Conservation (phyloP, 148 eudicot species). For the Simmondsia chinensis region DNA sequence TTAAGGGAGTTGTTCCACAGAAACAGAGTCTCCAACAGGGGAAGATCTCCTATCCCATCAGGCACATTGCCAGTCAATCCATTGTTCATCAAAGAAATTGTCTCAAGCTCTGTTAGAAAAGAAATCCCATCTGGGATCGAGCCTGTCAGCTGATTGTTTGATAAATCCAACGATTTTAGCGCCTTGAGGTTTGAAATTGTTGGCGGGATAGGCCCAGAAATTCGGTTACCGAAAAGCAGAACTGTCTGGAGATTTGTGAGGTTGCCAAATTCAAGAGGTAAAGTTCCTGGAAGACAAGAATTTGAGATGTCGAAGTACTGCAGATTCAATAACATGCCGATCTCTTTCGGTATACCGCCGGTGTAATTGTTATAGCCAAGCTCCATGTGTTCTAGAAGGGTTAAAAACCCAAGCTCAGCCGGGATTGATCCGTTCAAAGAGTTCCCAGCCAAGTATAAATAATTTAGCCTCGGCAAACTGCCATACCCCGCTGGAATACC, state of each 20-base stretch:
- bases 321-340: slow-evolving; percentile 40
- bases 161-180: slow-evolving; percentile 50
- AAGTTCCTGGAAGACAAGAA: slow-evolving; percentile 48
- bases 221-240: slow-evolving; percentile 42
- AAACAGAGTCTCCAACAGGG: slow-evolving; percentile 26
- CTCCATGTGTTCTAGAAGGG: slow-evolving; percentile 42
- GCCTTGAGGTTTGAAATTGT: slow-evolving; percentile 28
- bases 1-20: slow-evolving; percentile 79
- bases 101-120: slow-evolving; percentile 24
- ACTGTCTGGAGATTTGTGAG: slow-evolving; percentile 36
- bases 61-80: slow-evolving; percentile 64
- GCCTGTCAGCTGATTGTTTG: slow-evolving; percentile 55
- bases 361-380: slow-evolving; percentile 58
- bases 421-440: slow-evolving; percentile 52
- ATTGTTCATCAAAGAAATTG: slow-evolving; percentile 44
- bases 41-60: slow-evolving; percentile 51
- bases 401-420: slow-evolving; percentile 29
- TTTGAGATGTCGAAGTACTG: slow-evolving; percentile 54
- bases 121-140: slow-evolving; percentile 48
- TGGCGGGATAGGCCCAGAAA: slow-evolving; percentile 53
- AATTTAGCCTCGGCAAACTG: slow-evolving; percentile 32
- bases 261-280: slow-evolving; percentile 48
- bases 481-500: slow-evolving; percentile 56
- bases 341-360: slow-evolving; percentile 36
- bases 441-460: slow-evolving; percentile 59